phyloP scores from a whole-genome alignment of 1,139 yeast species.

The Pichia sp. region DNA sequence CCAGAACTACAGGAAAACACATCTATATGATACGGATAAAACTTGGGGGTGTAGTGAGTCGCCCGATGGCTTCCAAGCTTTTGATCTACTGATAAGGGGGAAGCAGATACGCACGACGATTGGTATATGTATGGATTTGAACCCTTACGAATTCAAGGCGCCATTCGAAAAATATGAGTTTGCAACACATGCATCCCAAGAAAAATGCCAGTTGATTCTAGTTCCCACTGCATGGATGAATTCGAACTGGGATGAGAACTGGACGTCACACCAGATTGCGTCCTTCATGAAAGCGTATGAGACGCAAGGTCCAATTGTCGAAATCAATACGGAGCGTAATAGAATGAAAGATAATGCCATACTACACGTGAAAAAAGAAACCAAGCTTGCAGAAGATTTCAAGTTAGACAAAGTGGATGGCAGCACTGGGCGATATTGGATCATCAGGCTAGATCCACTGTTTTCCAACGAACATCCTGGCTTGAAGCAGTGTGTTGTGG shows the following conservation, averaged over 20 bases:
- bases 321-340: slow-evolving; percentile 15
- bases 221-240: slow-evolving; percentile 88
- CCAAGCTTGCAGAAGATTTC: slow-evolving; percentile 16
- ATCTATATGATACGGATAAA: slow-evolving; percentile 75
- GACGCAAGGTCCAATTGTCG: slow-evolving; percentile 9
- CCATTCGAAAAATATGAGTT: slow-evolving; percentile 76
- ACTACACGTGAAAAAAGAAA: slow-evolving; percentile 6
- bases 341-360: slow-evolving; percentile 10
- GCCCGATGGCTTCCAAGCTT: slow-evolving; percentile 48
- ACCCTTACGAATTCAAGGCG: slow-evolving; percentile 79
- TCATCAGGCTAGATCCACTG: slow-evolving; percentile 51
- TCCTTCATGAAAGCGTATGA: slow-evolving; percentile 19
- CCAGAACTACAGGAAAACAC: slow-evolving; percentile 72
- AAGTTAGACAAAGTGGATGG: slow-evolving; percentile 21
- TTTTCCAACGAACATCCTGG: slow-evolving; percentile 23
- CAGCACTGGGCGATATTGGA: slow-evolving; percentile 51
- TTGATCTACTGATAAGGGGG: slow-evolving; percentile 37
- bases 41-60: slow-evolving; percentile 77
- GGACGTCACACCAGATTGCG: slow-evolving; percentile 19
- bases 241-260: slow-evolving; percentile 31
- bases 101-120: slow-evolving; percentile 43
- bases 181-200: slow-evolving; percentile 47
- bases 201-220: slow-evolving; percentile 52
- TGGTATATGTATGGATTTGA: slow-evolving; percentile 95
- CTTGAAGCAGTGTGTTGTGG: slow-evolving; percentile 35